Evolutionary conservation across 805 yeast species (phyloP), one percentile per base, ranked within the genome.

Genomic region (Ogataea allantospora): DNA sequence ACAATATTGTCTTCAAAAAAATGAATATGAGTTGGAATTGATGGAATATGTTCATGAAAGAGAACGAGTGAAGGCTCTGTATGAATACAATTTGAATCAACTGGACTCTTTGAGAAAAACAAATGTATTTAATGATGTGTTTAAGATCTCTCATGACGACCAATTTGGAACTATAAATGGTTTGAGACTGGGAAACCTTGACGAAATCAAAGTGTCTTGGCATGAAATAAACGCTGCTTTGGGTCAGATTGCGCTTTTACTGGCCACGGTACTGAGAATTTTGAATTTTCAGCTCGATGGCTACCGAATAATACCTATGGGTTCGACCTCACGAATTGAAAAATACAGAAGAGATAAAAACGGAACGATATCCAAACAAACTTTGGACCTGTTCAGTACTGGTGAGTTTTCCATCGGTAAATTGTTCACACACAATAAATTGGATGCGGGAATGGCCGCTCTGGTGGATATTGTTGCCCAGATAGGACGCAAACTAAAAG

Each of bases 211-310:
- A 43, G 85, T 89, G 0, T 83, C 95, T 2, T 88, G 95, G 95
- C 77, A 86, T 38, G 98, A 89, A 51, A 81, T 88, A 28, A 89
- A 88, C 55, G 93, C 95, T 2, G 96, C 95, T 0, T 63, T 89
- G 51, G 98, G 98, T 0, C 96, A 89, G 48, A 65, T 89, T 2
- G 74, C 86, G 2, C 62, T 88, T 9, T 60, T 91, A 13, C 56
- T 89, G 20, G 71, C 81, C 0, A 85, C 91, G 1, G 70, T 88
- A 3, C 61, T 75, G 1, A 65, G 75, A 9, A 68, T 80, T 29
- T 66, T 88, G 20, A 68, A 75, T 7, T 58, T 87, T 17, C 68
- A 69, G 21, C 55, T 86, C 7, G 63, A 66, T 0, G 76, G 77
- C 3, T 89, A 84, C 58, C 74, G 73, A 43, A 60, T 89, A 12